Percentiles rank a stretch among this genome's conserved stretches.
phyloP scores from a whole-genome alignment of 257 asterid species.

The Plectranthus barbatus region DNA sequence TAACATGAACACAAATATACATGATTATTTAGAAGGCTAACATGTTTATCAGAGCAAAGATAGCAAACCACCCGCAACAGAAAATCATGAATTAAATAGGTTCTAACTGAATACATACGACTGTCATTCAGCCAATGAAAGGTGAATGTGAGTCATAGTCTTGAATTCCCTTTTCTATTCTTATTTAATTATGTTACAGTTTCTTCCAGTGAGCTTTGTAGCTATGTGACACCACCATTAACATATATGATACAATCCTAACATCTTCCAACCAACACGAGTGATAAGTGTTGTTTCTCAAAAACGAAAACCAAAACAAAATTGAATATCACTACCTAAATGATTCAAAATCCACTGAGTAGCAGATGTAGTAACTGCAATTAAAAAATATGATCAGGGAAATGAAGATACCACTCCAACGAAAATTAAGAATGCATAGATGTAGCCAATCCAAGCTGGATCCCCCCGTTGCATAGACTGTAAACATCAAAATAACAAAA shows the following conservation, averaged over 20 bases:
- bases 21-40: neutral
- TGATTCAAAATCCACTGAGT: neutral
- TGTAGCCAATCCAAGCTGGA: constrained; percentile 97
- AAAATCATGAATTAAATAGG: neutral
- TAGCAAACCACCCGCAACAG: neutral
- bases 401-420: constrained; percentile 70
- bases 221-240: neutral
- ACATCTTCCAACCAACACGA: neutral
- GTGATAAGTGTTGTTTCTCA: neutral
- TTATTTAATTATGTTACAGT: neutral
- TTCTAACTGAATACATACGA: neutral
- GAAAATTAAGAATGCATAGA: constrained; percentile 79
- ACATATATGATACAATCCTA: neutral
- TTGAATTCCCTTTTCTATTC: neutral
- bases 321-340: constrained; percentile 6
- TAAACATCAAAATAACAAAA: constrained; percentile 19
- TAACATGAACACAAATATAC: neutral
- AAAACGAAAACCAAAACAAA: no score
- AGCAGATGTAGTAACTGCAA: constrained; percentile 2
- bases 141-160: neutral
- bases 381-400: constrained; percentile 2
- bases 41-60: neutral
- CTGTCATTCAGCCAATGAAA: constrained; percentile 5
- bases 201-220: neutral
- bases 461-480: constrained; percentile 98